A percentile compares a stretch with the other conserved stretches of the same genome.
phyloP scores from a whole-genome alignment of 495 filamentous ascomycete species.

The Parathielavia appendiculata region DNA sequence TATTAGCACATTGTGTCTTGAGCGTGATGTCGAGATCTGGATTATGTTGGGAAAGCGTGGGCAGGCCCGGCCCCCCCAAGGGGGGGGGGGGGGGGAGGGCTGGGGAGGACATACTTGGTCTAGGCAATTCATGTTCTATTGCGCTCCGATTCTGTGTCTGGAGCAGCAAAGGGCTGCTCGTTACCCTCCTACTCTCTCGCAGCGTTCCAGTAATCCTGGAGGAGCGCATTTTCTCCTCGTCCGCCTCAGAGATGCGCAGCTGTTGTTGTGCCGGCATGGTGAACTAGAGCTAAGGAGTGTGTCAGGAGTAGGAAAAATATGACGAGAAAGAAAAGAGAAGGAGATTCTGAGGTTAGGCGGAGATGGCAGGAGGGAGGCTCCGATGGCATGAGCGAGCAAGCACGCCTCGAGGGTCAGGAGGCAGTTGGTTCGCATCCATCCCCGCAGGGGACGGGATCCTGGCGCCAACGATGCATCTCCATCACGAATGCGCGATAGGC shows the following conservation, averaged over 20 bases:
- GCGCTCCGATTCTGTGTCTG: neutral
- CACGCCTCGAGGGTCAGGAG: too few relatives aligned
- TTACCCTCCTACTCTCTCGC: conserved; percentile 2
- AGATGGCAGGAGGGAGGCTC: neutral
- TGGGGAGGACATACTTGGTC: neutral
- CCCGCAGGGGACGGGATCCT: conserved; percentile 5
- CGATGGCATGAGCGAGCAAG: neutral
- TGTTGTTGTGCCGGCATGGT: conserved; percentile 2
- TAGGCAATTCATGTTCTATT: conserved; percentile 1
- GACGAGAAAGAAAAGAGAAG: neutral
- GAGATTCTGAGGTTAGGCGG: neutral
- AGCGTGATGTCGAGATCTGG: too few relatives aligned
- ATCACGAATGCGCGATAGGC: neutral
- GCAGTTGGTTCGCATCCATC: neutral
- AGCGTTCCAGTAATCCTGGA: neutral
- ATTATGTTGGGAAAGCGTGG: too few relatives aligned
- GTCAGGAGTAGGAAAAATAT: neutral
- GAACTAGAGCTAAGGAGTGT: neutral
- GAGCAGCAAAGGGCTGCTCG: conserved; percentile 8
- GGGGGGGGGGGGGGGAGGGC: neutral
- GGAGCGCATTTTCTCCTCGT: conserved; percentile 6
- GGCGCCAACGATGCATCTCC: conserved; percentile 4
- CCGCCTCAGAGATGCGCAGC: conserved; percentile 1
- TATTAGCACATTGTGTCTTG: too few relatives aligned
- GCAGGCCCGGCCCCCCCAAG: too few relatives aligned